Evolutionary conservation across 148 eudicot genomes (phyloP).

Genomic region (Nepenthes mirabilis): DNA sequence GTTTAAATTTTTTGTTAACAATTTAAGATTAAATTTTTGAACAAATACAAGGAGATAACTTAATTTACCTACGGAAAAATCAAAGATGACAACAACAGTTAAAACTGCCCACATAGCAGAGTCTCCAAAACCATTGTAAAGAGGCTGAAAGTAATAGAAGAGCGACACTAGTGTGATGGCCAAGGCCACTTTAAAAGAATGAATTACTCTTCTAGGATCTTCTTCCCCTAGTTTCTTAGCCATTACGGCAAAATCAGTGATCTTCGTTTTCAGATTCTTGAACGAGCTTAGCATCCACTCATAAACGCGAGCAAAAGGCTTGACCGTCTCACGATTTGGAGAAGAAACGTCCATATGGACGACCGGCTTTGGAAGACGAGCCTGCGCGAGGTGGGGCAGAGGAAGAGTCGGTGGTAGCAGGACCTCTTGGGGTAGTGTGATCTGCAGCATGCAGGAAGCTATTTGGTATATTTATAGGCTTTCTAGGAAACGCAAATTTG

Average conservation of each 20-base stretch:
- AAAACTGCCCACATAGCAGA: slow-evolving; percentile 27
- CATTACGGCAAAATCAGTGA: slow-evolving; percentile 11
- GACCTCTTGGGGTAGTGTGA: too few relatives aligned
- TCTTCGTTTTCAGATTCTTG: slow-evolving; percentile 7
- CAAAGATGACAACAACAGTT: not conserved
- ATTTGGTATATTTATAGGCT: too few relatives aligned
- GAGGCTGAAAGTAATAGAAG: slow-evolving; percentile 21
- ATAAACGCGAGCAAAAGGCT: not conserved
- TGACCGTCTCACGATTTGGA: not conserved
- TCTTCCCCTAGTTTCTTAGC: slow-evolving; percentile 19
- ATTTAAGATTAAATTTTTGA: too few relatives aligned
- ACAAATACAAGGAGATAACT: too few relatives aligned
- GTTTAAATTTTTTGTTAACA: too few relatives aligned
- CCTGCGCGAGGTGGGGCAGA: too few relatives aligned
- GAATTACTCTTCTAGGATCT: slow-evolving; percentile 20
- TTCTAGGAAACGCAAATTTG: too few relatives aligned
- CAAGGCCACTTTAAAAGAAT: slow-evolving; percentile 24
- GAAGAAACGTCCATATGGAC: not conserved
- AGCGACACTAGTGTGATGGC: slow-evolving; percentile 23
- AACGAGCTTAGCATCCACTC: slow-evolving; percentile 12
- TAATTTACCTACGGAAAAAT: not conserved
- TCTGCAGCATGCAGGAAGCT: too few relatives aligned
- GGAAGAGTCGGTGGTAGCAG: too few relatives aligned
- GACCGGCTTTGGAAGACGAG: too few relatives aligned
- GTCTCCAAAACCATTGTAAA: slow-evolving; percentile 19